Base-by-base conservation (phyloP, 345 rosid species). In the Hibiscus mutabilis region DNA sequence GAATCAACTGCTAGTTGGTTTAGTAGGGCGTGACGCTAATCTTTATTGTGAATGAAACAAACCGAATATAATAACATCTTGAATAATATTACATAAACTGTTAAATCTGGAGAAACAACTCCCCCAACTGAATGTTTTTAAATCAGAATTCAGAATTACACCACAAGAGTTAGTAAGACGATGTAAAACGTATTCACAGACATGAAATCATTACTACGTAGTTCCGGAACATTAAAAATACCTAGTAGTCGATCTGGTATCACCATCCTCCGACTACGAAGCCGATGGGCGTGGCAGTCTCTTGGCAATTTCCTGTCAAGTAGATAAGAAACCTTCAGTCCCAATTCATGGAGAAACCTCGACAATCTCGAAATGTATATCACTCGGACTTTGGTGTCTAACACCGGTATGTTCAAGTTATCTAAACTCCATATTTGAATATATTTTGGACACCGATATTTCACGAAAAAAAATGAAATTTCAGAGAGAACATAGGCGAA, bases 271-370 rank as follows among this genome's bases (percentile, higher is more conserved):
- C 69, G 31, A 82, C 84, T 81, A 90, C 71, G 91, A 82, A 11
- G 84, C 2, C 0, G 85, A 71, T 52, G 92, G 92, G 14, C 90
- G 91, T 13, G 92, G 97, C 29, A 93, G 90, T 61, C 97, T 82
- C 78, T 91, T 89, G 15, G 89, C 98, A 57, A 93, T 91, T 88
- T 93, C 98, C 98, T 91, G 92, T 67, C 73, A 82, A 51, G 18
- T 8, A 66, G 46, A 53, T 27, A 64, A 6, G 22, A 46, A 5
- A 64, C 2, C 4, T 24, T 72, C 69, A 80, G 60, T 27, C 49
- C 25, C 37, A 31, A 16, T 2, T 47, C 33, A 24, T n/a, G 22
- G 6, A 46, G 18, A 65, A 22, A 49, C 60, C 31, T 49, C 3
- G 31, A 57, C 55, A 49, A 49, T 16, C 55, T 49, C 19, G 15